Evolutionary conservation across 106 monocot species (phyloP).

Genomic region (Dendrobium chrysotoxum): DNA sequence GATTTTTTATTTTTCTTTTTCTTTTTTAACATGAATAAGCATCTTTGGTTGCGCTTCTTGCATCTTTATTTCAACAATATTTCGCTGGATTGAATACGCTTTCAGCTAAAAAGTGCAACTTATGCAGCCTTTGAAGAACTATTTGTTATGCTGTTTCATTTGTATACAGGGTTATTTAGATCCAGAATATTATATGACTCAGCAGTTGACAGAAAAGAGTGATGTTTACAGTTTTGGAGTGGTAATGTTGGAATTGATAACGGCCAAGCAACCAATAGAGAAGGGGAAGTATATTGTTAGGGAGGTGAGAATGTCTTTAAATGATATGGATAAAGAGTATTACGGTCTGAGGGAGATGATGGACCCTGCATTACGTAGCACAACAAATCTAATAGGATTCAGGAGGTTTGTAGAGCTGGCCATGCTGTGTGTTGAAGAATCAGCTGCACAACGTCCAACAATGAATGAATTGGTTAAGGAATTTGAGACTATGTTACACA

Average conservation of each 20-base stretch:
- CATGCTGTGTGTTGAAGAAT: slow-evolving; percentile 44
- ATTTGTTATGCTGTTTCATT: background rate
- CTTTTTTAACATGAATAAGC: too few species aligned
- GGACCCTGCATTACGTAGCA: slow-evolving; percentile 34
- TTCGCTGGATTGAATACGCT: too few species aligned
- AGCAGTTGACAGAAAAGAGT: slow-evolving; percentile 65
- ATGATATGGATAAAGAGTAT: slow-evolving; percentile 30
- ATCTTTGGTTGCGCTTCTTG: too few species aligned
- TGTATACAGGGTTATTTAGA: slow-evolving; percentile 56
- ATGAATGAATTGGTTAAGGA: slow-evolving; percentile 65
- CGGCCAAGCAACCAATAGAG: slow-evolving; percentile 38
- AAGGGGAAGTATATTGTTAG: slow-evolving; percentile 43
- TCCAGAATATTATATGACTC: slow-evolving; percentile 69
- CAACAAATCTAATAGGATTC: slow-evolving; percentile 26
- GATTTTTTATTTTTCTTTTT: too few species aligned
- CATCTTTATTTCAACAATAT: too few species aligned
- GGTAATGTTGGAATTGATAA: slow-evolving; percentile 57
- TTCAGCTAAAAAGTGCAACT: too few species aligned
- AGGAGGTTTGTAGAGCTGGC: slow-evolving; percentile 43
- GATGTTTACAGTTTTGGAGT: slow-evolving; percentile 72
- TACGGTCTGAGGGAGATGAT: slow-evolving; percentile 43
- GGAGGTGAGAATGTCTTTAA: slow-evolving; percentile 31
- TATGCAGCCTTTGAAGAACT: background rate
- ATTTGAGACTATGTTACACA: slow-evolving; percentile 38
- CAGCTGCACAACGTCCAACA: slow-evolving; percentile 31